Evolutionary conservation across 305 asterid genomes (phyloP).

Genomic region (Fraxinus xanthoxyloides): DNA sequence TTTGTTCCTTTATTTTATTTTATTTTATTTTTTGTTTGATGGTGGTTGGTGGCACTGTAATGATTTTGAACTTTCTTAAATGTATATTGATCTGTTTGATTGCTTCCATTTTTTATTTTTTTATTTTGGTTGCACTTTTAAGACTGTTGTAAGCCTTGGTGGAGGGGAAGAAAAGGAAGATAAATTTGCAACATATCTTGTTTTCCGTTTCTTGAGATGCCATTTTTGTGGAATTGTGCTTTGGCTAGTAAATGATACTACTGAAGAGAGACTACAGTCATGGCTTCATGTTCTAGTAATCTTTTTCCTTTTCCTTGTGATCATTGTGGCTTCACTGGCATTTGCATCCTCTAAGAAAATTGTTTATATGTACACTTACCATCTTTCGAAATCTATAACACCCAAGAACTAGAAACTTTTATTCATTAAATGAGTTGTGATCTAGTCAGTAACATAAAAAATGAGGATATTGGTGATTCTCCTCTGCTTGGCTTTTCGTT

Average conservation of each 20-base stretch:
- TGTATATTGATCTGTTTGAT: conserved; percentile 52
- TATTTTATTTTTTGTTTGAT: conserved; percentile 25
- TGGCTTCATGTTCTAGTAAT: not conserved
- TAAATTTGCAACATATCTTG: not conserved
- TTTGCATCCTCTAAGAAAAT: not conserved
- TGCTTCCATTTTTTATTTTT: conserved; percentile 29
- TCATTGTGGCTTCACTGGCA: not conserved
- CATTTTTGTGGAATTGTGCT: not conserved
- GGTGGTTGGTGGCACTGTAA: conserved; percentile 40
- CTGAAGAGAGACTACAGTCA: not conserved
- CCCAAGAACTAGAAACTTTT: not conserved
- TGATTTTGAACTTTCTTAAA: conserved; percentile 35
- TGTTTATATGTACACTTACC: not conserved
- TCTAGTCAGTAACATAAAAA: not conserved
- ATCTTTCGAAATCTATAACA: not conserved
- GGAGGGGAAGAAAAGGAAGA: not conserved
- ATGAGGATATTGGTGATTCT: not conserved
- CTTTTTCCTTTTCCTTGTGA: not conserved
- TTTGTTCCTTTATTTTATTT: not conserved
- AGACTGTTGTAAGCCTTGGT: not conserved
- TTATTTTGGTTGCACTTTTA: conserved; percentile 26
- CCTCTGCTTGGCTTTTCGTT: not conserved
- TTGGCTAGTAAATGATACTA: not conserved
- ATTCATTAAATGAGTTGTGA: not conserved
- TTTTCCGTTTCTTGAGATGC: not conserved